Evolutionary conservation across 176 grass and related monocot genomes (phyloP).

Genomic region (Rhynchospora pubera): DNA sequence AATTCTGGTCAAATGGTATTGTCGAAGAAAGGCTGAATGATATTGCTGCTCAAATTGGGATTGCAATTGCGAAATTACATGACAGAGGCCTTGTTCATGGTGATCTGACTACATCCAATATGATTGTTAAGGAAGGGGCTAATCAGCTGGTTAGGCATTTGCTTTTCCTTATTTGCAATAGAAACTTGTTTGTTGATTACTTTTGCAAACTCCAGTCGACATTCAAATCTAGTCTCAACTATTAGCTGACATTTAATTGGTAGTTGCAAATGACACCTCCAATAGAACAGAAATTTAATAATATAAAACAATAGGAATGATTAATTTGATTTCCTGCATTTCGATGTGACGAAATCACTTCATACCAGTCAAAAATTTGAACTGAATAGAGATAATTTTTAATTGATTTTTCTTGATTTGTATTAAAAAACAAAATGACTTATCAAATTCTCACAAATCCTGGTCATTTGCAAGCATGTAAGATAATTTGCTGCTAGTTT

Average conservation of each 20-base stretch:
- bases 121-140: conserved; percentile 60
- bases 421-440: background rate
- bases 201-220: background rate
- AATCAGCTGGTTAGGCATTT: conserved; percentile 57
- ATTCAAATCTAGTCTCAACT: background rate
- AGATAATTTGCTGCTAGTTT: background rate
- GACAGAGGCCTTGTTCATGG: conserved; percentile 89
- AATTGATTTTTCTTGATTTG: background rate
- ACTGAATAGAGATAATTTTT: background rate
- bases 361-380: background rate
- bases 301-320: no score
- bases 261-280: background rate
- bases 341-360: background rate
- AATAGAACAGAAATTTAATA: background rate
- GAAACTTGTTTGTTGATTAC: background rate
- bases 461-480: background rate
- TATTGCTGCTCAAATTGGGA: conserved; percentile 77
- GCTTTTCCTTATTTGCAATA: background rate
- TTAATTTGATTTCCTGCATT: background rate
- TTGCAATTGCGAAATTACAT: conserved; percentile 76
- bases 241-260: background rate
- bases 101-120: conserved; percentile 94
- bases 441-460: background rate
- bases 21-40: conserved; percentile 52
- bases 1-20: conserved; percentile 68